Conservation (phyloP, 2,329 filamentous ascomycete species). For the Neoascochyta sp. region DNA sequence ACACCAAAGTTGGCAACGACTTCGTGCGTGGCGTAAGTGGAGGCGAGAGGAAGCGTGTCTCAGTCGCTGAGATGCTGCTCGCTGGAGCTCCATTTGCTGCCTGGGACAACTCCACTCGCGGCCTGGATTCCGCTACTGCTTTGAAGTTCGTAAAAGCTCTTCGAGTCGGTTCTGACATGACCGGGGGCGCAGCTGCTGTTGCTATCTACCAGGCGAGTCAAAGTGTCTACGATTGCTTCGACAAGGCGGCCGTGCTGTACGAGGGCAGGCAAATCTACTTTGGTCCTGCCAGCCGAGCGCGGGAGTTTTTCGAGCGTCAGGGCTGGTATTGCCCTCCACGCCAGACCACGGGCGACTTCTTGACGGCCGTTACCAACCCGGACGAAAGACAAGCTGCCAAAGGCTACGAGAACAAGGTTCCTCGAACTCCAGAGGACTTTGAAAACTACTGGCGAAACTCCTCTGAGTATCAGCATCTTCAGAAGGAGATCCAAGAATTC, state of each 20-base stretch:
- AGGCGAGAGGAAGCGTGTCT: slow-evolving; percentile 60
- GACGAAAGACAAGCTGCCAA: slow-evolving; percentile 42
- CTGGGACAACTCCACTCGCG: slow-evolving; percentile 48
- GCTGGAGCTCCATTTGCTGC: slow-evolving; percentile 39
- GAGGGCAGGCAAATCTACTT: slow-evolving; percentile 77
- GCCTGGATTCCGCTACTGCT: slow-evolving; percentile 48
- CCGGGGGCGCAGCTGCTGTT: slow-evolving; percentile 51
- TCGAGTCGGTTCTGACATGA: slow-evolving; percentile 49
- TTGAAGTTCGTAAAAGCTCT: slow-evolving; percentile 55
- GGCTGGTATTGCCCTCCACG: slow-evolving; percentile 65
- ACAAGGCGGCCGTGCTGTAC: slow-evolving; percentile 71
- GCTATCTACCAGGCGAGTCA: slow-evolving; percentile 55
- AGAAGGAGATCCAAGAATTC: slow-evolving; percentile 51
- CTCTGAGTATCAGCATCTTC: slow-evolving; percentile 42
- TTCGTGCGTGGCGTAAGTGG: slow-evolving; percentile 61
- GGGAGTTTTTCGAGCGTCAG: slow-evolving; percentile 62
- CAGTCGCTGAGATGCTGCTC: slow-evolving; percentile 53
- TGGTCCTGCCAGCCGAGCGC: slow-evolving; percentile 59
- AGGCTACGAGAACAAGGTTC: slow-evolving; percentile 45
- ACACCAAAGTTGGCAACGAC: slow-evolving; percentile 56
- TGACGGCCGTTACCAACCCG: slow-evolving; percentile 65
- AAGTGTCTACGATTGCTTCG: slow-evolving; percentile 60
- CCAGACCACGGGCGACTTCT: slow-evolving; percentile 70
- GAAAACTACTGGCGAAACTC: slow-evolving; percentile 52
- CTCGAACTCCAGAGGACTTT: slow-evolving; percentile 49